A percentile compares a stretch with the other conserved stretches of the same genome.
Evolutionary conservation across 225 moss, liverwort and hornwort genomes (phyloP).

Genomic region (Marchantia polymorpha): DNA sequence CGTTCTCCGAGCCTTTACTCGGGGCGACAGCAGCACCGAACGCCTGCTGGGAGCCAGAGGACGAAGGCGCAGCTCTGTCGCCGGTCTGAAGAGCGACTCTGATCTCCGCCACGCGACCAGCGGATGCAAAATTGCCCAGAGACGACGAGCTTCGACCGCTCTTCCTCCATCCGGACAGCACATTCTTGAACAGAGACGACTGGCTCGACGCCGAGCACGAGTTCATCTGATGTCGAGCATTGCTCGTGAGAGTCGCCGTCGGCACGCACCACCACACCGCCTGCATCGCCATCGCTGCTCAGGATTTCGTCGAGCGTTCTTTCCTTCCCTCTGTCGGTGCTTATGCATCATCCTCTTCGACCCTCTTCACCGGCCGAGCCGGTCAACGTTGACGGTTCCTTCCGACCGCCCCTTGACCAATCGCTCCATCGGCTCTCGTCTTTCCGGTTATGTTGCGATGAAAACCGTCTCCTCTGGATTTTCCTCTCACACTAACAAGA

Average conservation of each 20-base stretch:
- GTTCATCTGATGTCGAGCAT: constrained; percentile 11
- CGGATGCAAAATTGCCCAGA: not conserved
- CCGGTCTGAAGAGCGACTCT: constrained; percentile 12
- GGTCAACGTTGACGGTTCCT: too few relatives aligned
- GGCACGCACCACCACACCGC: constrained; percentile 5
- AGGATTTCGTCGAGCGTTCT: too few relatives aligned
- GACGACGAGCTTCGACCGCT: not conserved
- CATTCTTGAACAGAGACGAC: constrained; percentile 20
- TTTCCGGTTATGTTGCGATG: too few relatives aligned
- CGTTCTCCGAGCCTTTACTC: not conserved
- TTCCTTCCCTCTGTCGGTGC: too few relatives aligned
- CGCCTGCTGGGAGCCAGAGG: not conserved
- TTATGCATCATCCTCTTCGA: too few relatives aligned
- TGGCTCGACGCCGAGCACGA: constrained; percentile 1
- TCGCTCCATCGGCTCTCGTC: too few relatives aligned
- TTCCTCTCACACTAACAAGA: too few relatives aligned
- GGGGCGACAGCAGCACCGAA: not conserved
- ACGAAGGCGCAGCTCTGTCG: not conserved
- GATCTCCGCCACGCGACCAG: constrained; percentile 1
- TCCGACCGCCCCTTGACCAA: too few relatives aligned
- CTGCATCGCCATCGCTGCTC: constrained; percentile 2
- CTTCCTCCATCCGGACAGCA: constrained; percentile 8
- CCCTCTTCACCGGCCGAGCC: too few relatives aligned
- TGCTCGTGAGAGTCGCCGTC: not conserved
- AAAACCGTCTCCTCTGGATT: too few relatives aligned